phyloP scores from a whole-genome alignment of 2,329 filamentous ascomycete genomes.

The Didymosphaeria variabile region DNA sequence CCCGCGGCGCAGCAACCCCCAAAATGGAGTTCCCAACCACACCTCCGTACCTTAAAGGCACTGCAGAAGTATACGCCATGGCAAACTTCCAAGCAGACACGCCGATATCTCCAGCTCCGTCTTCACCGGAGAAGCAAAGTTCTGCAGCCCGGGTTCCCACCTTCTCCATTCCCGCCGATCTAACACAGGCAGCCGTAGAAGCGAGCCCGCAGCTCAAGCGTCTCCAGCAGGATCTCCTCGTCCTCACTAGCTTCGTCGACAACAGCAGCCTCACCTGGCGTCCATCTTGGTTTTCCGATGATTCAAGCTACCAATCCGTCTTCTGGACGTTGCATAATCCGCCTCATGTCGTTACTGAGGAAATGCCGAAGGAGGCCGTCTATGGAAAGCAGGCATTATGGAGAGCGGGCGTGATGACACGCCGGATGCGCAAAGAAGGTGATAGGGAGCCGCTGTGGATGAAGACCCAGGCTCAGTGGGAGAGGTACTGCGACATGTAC shows the following conservation, averaged over 20 bases:
- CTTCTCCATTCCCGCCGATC: constrained; percentile 17
- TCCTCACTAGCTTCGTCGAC: constrained; percentile 38
- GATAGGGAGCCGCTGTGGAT: constrained; percentile 32
- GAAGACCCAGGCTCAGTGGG: constrained; percentile 35
- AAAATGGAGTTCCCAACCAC: not conserved
- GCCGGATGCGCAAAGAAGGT: constrained; percentile 27
- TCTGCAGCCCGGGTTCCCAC: not conserved
- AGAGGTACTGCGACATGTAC: constrained; percentile 30
- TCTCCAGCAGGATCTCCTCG: constrained; percentile 37
- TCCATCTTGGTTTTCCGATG: constrained; percentile 38
- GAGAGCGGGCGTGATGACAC: constrained; percentile 24
- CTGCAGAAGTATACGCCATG: not conserved
- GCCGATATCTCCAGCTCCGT: not conserved
- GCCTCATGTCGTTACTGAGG: constrained; percentile 39
- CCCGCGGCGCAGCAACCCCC: not conserved
- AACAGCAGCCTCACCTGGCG: constrained; percentile 41
- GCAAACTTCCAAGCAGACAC: no score
- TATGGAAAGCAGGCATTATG: not conserved
- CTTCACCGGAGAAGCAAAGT: no score
- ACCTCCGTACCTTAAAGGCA: not conserved
- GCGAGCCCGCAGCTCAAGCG: constrained; percentile 25
- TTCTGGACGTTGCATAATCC: constrained; percentile 44
- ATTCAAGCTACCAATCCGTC: not conserved
- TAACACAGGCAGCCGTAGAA: constrained; percentile 29
- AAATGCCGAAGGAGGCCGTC: constrained; percentile 15